Base-by-base conservation (phyloP, 2,329 filamentous ascomycete species). In the Ceratocystis huliohia region DNA sequence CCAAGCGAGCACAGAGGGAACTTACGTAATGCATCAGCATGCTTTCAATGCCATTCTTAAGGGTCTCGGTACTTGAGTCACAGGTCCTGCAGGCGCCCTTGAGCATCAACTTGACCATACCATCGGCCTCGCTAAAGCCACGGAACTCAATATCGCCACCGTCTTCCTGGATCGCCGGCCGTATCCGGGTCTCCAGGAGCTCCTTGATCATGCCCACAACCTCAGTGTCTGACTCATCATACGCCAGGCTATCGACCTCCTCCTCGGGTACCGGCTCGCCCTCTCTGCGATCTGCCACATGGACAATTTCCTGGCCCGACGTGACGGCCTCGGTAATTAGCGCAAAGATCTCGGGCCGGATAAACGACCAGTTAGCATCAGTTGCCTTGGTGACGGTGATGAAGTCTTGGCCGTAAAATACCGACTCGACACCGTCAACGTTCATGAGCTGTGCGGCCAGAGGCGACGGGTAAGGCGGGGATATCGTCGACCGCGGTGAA, bases 171-270 rank as follows among this genome's bases (percentile, higher is more conserved):
- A 99, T 99, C 0, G 93, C 89, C 0, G 94, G 94, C 56, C 94
- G 83, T 73, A 99, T 96, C 69, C 94, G 83, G 30, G 94, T 99
- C 77, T 99, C 94, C 45, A 99, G 81, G 41, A 99, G 79, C 78
- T 99, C 94, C 79, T 97, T 96, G 78, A 99, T 97, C 94, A 97
- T 97, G 68, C 91, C 88, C 7, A 99, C 88, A 10, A 96, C 90
- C 77, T 99, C 94, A 70, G 87, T 88, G 74, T 99, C 94, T 69
- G 95, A 87, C 74, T 96, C 91, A 71, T 93, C 86, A 75, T 93
- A 96, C 25, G 84, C 84, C 64, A 96, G 79, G 68, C 84, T 88
- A 72, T 96, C 91, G 69, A 84, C 79, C 72, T 85, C 83, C 69
- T 78, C 77, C 3, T 65, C 70, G 1, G 71, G 73, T 1, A 65